Percentiles rank a stretch among this genome's conserved stretches.
Evolutionary conservation across 192 early-diverging fungal species (phyloP).

Genomic region (Oehlia diaphana): DNA sequence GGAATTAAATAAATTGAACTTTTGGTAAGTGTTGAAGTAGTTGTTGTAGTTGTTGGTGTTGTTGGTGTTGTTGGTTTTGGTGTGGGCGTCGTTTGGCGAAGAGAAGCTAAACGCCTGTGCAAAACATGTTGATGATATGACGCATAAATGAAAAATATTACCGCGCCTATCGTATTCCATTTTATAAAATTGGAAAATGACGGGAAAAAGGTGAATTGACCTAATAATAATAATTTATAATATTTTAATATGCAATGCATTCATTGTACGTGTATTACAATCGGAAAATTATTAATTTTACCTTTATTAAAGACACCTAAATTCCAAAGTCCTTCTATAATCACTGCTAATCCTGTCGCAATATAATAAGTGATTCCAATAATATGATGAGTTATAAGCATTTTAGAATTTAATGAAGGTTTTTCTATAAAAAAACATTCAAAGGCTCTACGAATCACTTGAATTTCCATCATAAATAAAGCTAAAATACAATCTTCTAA

Average conservation of each 20-base stretch:
- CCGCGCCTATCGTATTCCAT: conserved; percentile 28
- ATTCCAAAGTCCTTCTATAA: conserved; percentile 47
- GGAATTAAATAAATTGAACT: conserved; percentile 58
- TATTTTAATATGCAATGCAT: background rate
- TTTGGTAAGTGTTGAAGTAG: background rate
- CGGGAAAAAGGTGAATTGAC: conserved; percentile 23
- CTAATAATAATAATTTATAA: background rate
- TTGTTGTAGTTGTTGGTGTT: background rate
- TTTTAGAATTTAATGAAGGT: conserved; percentile 42
- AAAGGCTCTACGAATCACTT: conserved; percentile 45
- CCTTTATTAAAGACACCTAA: conserved; percentile 33
- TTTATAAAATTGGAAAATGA: conserved; percentile 32
- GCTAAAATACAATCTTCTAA: conserved; percentile 24
- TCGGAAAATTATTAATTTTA: too few relatives aligned
- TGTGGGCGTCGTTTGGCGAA: conserved; percentile 35
- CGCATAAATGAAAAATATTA: conserved; percentile 52
- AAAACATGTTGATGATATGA: conserved; percentile 65
- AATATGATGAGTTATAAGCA: conserved; percentile 65
- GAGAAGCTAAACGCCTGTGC: conserved; percentile 63
- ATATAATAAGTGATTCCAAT: conserved; percentile 67
- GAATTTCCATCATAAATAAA: conserved; percentile 40
- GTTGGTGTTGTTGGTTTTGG: background rate
- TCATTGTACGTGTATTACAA: too few relatives aligned
- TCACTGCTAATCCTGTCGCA: conserved; percentile 49
- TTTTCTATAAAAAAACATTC: conserved; percentile 51